These are phyloP conservation scores for Candida freyschussii DNA, from an alignment of 1,139 yeast genomes.

Conservation along the genomic window DNA sequence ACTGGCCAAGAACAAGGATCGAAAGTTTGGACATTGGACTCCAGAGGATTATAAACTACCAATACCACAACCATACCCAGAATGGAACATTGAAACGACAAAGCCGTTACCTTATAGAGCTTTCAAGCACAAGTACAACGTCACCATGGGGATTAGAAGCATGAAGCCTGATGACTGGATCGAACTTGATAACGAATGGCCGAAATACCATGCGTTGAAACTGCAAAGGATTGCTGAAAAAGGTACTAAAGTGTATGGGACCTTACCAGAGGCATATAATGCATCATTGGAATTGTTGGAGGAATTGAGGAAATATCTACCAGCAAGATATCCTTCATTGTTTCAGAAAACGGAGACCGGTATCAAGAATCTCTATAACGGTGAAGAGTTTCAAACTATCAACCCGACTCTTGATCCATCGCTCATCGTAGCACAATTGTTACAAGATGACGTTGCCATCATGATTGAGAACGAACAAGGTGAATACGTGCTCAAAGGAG, in stretches of 20 bases:
- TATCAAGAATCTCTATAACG: constrained; percentile 47
- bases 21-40: constrained; percentile 44
- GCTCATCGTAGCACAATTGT: constrained; percentile 49
- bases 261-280: constrained; percentile 46
- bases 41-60: constrained; percentile 51
- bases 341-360: constrained; percentile 44
- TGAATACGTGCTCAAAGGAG: constrained; percentile 50
- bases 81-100: constrained; percentile 49
- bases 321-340: constrained; percentile 53
- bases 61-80: constrained; percentile 38
- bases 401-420: constrained; percentile 48
- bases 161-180: constrained; percentile 61
- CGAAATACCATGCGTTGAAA: constrained; percentile 48
- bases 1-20: constrained; percentile 35
- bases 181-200: constrained; percentile 63
- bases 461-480: constrained; percentile 58
- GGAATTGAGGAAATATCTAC: constrained; percentile 49
- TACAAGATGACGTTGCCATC: constrained; percentile 67
- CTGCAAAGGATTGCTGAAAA: constrained; percentile 41
- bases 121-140: constrained; percentile 50
- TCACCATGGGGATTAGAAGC: constrained; percentile 61
- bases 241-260: constrained; percentile 46
- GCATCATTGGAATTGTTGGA: constrained; percentile 55
- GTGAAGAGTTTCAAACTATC: constrained; percentile 36
- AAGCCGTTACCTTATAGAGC: constrained; percentile 59